Conservation (phyloP, 1,284 basidiomycete genomes). For the Phaffia rhodozyma region DNA sequence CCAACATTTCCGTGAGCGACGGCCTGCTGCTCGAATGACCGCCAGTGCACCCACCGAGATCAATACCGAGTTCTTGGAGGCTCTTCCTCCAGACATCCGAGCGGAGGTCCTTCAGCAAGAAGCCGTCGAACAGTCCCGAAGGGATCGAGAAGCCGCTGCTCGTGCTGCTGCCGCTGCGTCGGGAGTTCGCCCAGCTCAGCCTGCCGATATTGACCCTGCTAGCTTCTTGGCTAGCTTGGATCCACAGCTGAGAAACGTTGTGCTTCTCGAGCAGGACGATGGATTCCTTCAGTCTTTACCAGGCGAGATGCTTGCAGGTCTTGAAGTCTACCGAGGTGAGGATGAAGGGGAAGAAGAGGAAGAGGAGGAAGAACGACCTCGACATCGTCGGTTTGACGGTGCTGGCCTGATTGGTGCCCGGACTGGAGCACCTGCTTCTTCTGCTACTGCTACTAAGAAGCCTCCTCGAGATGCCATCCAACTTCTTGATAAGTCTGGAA, state of each 20-base stretch:
- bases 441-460: constrained; percentile 22
- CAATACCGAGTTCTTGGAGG: constrained; percentile 88
- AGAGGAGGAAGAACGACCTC: neutral
- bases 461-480: constrained; percentile 77
- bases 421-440: constrained; percentile 4
- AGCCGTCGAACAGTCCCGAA: constrained; percentile 61
- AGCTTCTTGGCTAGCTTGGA: constrained; percentile 79
- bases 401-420: constrained; percentile 16
- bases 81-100: constrained; percentile 87
- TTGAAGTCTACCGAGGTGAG: constrained; percentile 47
- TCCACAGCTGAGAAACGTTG: constrained; percentile 68
- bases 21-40: constrained; percentile 50
- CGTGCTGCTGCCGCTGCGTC: constrained; percentile 14
- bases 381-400: neutral
- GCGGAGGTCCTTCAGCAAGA: constrained; percentile 96
- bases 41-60: constrained; percentile 68
- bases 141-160: constrained; percentile 39
- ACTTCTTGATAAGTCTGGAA: constrained; percentile 79
- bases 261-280: constrained; percentile 75
- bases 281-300: constrained; percentile 67
- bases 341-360: neutral
- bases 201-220: constrained; percentile 68
- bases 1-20: constrained; percentile 88
- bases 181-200: constrained; percentile 28
- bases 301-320: constrained; percentile 71